These are phyloP conservation scores for Fraxinus velutina DNA, from an alignment of 305 asterid species.

Conservation along the genomic window DNA sequence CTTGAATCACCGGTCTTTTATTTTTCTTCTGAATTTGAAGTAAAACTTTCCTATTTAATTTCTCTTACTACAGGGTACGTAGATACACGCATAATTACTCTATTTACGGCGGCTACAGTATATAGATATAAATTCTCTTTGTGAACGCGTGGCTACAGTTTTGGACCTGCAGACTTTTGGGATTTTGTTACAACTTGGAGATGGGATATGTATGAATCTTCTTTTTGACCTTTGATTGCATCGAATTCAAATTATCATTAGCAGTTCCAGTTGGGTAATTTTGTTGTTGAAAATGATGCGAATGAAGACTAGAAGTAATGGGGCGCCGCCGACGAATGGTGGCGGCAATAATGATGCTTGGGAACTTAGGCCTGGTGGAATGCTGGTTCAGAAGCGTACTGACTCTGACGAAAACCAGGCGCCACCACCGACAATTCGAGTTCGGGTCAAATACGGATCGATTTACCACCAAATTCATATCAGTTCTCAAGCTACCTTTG, in stretches of 20 bases:
- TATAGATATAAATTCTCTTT: not conserved
- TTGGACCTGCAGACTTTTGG: constrained; percentile 21
- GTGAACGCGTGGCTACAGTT: constrained; percentile 35
- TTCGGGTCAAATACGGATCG: constrained; percentile 76
- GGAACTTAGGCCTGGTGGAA: constrained; percentile 93
- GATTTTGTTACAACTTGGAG: not conserved
- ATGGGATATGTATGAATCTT: constrained; percentile 23
- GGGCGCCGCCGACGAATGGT: not conserved
- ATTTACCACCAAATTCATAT: constrained; percentile 65
- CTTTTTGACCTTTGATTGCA: constrained; percentile 14
- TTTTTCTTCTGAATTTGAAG: not conserved
- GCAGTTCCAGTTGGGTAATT: not conserved
- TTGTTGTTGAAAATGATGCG: constrained; percentile 39
- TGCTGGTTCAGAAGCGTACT: constrained; percentile 68
- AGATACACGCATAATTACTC: not conserved
- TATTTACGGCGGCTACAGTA: constrained; percentile 19
- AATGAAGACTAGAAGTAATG: constrained; percentile 12
- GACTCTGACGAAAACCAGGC: constrained; percentile 41
- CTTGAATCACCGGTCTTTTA: not conserved
- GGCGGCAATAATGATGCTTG: constrained; percentile 39
- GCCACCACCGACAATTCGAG: constrained; percentile 70
- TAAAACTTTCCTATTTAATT: not conserved
- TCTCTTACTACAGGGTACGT: not conserved
- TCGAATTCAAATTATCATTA: not conserved
- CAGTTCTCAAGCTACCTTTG: constrained; percentile 78